These are phyloP conservation scores for Cryptococcus sp. DNA, from an alignment of 1,284 basidiomycete species.

Conservation along the genomic window DNA sequence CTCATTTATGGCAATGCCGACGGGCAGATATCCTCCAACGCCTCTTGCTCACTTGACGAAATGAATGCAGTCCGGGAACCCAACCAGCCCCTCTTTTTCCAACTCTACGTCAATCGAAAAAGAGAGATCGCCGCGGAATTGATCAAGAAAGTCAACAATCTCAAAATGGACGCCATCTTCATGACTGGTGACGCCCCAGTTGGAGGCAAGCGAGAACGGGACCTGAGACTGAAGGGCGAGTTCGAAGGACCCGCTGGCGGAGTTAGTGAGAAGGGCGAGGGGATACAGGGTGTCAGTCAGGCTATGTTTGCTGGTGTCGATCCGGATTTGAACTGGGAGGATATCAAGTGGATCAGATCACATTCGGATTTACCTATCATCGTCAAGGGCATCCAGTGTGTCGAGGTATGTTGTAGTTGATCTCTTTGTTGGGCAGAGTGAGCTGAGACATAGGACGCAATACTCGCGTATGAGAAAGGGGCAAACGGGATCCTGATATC, in stretches of 20 bases:
- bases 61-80: conserved; percentile 50
- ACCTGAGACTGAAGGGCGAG: conserved; percentile 52
- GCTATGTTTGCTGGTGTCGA: conserved; percentile 42
- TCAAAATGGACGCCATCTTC: conserved; percentile 69
- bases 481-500: conserved; percentile 52
- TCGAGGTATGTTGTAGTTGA: conserved; percentile 38
- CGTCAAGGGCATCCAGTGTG: conserved; percentile 64
- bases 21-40: conserved; percentile 66
- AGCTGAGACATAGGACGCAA: conserved; percentile 39
- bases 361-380: conserved; percentile 75
- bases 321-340: conserved; percentile 42
- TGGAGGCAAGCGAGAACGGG: conserved; percentile 78
- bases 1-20: not conserved
- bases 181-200: conserved; percentile 86
- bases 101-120: conserved; percentile 77
- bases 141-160: conserved; percentile 63
- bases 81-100: conserved; percentile 71
- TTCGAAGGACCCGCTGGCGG: conserved; percentile 43
- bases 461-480: conserved; percentile 49
- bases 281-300: conserved; percentile 35
- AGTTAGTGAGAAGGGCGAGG: conserved; percentile 35
- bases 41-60: conserved; percentile 65
- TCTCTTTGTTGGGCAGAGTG: not conserved
- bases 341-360: conserved; percentile 61
- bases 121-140: conserved; percentile 65